A percentile compares a stretch with the other conserved stretches of the same genome.
phyloP scores from a whole-genome alignment of 2,329 filamentous ascomycete genomes.

The Alternaria rosae region DNA sequence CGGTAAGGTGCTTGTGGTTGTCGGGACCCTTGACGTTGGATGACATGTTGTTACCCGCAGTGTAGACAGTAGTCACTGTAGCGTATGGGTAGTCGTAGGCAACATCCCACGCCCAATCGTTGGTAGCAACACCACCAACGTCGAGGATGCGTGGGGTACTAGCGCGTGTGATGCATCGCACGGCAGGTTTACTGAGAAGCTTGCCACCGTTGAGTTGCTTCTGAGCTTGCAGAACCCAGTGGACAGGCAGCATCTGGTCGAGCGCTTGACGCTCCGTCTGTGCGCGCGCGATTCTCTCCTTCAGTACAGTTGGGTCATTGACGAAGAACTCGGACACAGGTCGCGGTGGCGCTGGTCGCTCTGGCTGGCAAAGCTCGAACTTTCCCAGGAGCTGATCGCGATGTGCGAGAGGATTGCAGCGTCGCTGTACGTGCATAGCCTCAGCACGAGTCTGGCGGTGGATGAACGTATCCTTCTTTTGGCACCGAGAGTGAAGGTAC shows the following conservation, averaged over 20 bases:
- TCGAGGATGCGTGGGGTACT: conserved; percentile 78
- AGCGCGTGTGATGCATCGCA: conserved; percentile 60
- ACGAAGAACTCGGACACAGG: conserved; percentile 56
- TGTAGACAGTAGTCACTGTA: conserved; percentile 87
- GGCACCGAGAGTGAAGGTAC: conserved; percentile 71
- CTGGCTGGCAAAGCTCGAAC: conserved; percentile 71
- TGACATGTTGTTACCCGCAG: conserved; percentile 53
- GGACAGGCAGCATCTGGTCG: conserved; percentile 68
- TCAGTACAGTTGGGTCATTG: conserved; percentile 69
- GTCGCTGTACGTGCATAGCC: conserved; percentile 81
- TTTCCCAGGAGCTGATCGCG: conserved; percentile 84
- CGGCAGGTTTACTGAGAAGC: conserved; percentile 62
- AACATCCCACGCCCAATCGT: conserved; percentile 96
- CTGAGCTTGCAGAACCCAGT: conserved; percentile 70
- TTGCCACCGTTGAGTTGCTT: conserved; percentile 67
- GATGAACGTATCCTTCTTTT: conserved; percentile 78
- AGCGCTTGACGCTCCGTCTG: conserved; percentile 85
- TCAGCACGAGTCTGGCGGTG: conserved; percentile 87
- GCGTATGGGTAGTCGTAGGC: conserved; percentile 84
- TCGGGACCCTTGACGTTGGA: conserved; percentile 72
- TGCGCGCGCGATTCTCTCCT: conserved; percentile 54
- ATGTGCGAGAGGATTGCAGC: conserved; percentile 76
- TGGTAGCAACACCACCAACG: conserved; percentile 81
- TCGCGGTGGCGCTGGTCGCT: conserved; percentile 53
- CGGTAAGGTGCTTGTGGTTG: conserved; percentile 85